Base-by-base conservation (phyloP, 352 stramenopile species). In the Phytopythium helicoides region DNA sequence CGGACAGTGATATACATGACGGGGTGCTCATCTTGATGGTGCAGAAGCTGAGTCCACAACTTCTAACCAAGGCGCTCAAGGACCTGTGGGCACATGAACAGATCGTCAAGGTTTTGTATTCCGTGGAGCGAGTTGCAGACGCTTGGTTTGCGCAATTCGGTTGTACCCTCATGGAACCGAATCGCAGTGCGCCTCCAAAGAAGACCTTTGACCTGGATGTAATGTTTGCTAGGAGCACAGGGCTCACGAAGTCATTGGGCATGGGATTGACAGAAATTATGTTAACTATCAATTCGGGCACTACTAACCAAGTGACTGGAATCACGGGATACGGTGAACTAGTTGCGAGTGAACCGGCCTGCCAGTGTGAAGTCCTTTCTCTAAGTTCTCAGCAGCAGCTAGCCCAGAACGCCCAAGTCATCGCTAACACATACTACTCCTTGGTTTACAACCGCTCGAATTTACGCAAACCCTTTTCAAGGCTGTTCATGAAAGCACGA, bases 391-490 rank as follows among this genome's bases (percentile, higher is more conserved):
- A n/a, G n/a, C n/a, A 25, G 37, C 37, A 19, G 16, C 12, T 44
- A 16, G 37, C n/a, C 7, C 1, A 19, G 1, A 44, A 10, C 37
- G 37, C 37, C 2, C 14, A 19, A 19, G 8, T 44, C 7, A 16
- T 44, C 23, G 37, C 37, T 0, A 5, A 21, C 28, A 54, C 49
- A 36, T 66, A 8, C 33, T 68, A 35, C n/a, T n/a, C n/a, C n/a
- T n/a, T 47, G 61, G 36, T 57, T 75, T 35, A 37, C 42, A 18
- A 39, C 47, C 1, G 16, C 21, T 35, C 58, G 21, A 37, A 63
- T 1, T 36, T 23, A n/a, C 6, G 3, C 22, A 37, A 11, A 31
- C 14, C 10, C 5, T 16, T 11, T 16, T 25, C 7, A 44, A 19
- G 7, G 37, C 37, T 9, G n/a, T n/a, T n/a, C n/a, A n/a, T n/a